Percentiles rank a stretch among this genome's conserved stretches.
Evolutionary conservation across 2,329 filamentous ascomycete species (phyloP).

Genomic region (Rachicladosporium sp.): DNA sequence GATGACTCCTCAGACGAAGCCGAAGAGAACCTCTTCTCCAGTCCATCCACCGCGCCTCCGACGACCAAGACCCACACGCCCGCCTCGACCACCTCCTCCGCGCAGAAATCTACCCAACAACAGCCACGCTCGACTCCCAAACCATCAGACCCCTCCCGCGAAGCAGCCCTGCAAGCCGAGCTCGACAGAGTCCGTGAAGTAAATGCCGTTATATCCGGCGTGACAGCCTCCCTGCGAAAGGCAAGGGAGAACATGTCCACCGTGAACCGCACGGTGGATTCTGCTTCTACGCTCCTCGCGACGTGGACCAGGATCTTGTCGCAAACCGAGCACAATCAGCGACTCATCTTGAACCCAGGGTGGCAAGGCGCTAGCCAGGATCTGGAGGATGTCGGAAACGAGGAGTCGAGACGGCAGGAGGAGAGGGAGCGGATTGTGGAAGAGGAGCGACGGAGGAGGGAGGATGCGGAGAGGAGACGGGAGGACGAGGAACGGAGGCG

Average conservation of each 20-base stretch:
- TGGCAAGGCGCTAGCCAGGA: constrained; percentile 89
- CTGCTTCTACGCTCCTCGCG: constrained; percentile 78
- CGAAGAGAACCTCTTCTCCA: constrained; percentile 46
- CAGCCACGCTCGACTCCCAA: constrained; percentile 17
- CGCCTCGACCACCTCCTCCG: too few relatives aligned
- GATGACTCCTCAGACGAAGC: constrained; percentile 38
- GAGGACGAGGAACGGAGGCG: constrained; percentile 42
- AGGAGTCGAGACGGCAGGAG: constrained; percentile 59
- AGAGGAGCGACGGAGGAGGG: constrained; percentile 51
- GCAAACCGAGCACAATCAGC: constrained; percentile 94
- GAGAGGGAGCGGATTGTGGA: constrained; percentile 68
- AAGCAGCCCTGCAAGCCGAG: constrained; percentile 64
- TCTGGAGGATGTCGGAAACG: constrained; percentile 72
- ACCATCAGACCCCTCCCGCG: constrained; percentile 40
- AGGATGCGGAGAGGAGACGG: constrained; percentile 39
- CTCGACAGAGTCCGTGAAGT: constrained; percentile 72
- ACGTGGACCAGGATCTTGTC: constrained; percentile 94
- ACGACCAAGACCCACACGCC: too few relatives aligned
- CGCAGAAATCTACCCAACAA: constrained; percentile 24
- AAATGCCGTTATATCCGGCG: constrained; percentile 74
- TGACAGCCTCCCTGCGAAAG: constrained; percentile 58
- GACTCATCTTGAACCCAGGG: constrained; percentile 71
- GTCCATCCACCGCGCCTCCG: constrained; percentile 24
- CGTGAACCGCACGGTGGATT: constrained; percentile 72
- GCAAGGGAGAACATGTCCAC: constrained; percentile 71